These are phyloP conservation scores for Cucumis sativus DNA, from an alignment of 306 rosid genomes.

Conservation along the genomic window DNA sequence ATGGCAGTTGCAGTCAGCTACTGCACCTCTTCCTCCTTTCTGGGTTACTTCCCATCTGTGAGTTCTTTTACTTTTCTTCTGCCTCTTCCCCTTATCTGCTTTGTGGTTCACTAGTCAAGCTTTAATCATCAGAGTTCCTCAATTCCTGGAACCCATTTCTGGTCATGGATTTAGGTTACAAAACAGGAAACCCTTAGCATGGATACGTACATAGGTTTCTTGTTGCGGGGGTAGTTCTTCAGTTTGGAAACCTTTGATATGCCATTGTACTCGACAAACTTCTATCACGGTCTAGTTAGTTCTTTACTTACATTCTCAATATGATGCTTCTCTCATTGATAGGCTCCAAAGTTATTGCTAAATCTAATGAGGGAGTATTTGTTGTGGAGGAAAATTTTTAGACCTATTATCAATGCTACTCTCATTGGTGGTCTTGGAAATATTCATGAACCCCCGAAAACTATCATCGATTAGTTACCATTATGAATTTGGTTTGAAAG, in stretches of 20 bases:
- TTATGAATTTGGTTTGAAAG: background rate
- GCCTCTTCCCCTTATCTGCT: background rate
- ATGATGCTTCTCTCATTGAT: background rate
- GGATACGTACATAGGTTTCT: background rate
- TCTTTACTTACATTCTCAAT: background rate
- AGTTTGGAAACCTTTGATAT: background rate
- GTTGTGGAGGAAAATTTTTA: background rate
- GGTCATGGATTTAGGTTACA: background rate
- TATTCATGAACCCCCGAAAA: background rate
- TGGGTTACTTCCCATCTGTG: conserved; percentile 25
- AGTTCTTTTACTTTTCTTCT: background rate
- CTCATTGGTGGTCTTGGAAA: background rate
- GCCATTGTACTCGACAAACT: background rate
- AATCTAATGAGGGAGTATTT: background rate
- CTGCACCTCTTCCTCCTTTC: conserved; percentile 43
- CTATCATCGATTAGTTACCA: background rate
- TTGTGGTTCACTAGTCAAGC: background rate
- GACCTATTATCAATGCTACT: background rate
- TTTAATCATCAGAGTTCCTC: background rate
- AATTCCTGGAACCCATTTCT: background rate
- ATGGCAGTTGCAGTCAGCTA: conserved; percentile 40
- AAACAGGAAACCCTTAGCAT: background rate
- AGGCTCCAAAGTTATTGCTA: background rate
- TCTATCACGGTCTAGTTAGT: background rate
- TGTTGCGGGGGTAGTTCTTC: background rate